These are phyloP conservation scores for Talaromyces sp. DNA, from an alignment of 2,329 filamentous ascomycete species.

Conservation along the genomic window DNA sequence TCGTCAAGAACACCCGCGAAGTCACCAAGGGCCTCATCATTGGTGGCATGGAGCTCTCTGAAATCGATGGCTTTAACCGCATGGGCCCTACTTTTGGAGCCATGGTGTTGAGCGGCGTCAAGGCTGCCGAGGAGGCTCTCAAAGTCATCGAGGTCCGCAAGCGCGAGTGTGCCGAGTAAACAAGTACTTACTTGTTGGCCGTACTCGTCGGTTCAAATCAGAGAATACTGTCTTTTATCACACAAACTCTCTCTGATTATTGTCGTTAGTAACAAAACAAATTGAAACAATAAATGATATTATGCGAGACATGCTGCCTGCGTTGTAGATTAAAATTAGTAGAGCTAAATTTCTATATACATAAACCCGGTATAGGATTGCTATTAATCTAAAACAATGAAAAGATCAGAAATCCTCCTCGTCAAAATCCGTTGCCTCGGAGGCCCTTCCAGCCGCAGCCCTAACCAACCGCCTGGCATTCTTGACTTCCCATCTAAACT, in stretches of 20 bases:
- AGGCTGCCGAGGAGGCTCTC: conserved; percentile 82
- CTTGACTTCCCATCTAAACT: conserved; percentile 89
- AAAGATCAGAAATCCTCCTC: conserved; percentile 7
- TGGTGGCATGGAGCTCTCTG: conserved; percentile 90
- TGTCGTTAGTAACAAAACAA: not conserved
- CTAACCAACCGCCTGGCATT: conserved; percentile 49
- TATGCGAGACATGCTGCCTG: not conserved
- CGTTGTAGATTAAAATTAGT: not conserved
- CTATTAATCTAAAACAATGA: not conserved
- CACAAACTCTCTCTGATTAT: not conserved
- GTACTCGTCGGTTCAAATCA: not conserved
- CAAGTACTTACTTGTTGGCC: not conserved
- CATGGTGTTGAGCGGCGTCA: conserved; percentile 81
- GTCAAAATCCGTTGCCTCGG: not conserved
- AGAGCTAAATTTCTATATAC: not conserved
- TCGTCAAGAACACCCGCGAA: conserved; percentile 86
- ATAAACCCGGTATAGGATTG: not conserved
- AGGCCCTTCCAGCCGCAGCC: conserved; percentile 4
- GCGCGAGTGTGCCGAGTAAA: conserved; percentile 61
- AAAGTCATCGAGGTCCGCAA: conserved; percentile 71
- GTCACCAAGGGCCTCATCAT: conserved; percentile 82
- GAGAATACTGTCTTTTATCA: not conserved
- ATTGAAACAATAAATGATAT: not conserved
- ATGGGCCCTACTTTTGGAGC: conserved; percentile 89
- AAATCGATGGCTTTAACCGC: conserved; percentile 84